Percentiles rank a stretch among this genome's conserved stretches.
Evolutionary conservation across 2,329 filamentous ascomycete genomes (phyloP).

Genomic region (Capronia epimyces): DNA sequence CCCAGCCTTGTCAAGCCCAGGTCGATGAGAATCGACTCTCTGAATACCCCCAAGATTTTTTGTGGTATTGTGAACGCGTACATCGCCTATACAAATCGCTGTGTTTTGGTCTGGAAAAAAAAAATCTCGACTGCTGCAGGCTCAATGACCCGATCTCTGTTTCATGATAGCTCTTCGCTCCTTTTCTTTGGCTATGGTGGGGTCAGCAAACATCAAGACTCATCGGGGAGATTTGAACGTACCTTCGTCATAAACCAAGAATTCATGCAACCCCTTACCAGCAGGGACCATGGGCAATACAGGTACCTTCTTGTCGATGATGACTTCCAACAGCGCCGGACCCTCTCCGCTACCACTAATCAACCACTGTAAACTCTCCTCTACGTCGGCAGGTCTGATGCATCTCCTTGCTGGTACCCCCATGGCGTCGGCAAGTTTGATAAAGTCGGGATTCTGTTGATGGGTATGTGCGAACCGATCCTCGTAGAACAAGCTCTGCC

Average conservation of each 20-base stretch:
- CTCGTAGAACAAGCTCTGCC: constrained; percentile 96
- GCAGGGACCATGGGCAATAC: constrained; percentile 97
- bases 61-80: constrained; percentile 9
- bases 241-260: constrained; percentile 80
- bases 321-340: constrained; percentile 78
- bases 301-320: constrained; percentile 73
- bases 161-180: constrained; percentile 62
- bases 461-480: constrained; percentile 89
- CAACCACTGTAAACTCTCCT: constrained; percentile 77
- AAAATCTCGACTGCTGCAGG: neutral
- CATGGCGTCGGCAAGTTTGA: constrained; percentile 90
- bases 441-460: constrained; percentile 91
- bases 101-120: neutral
- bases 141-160: constrained; percentile 19
- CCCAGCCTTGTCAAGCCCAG: neutral
- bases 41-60: neutral
- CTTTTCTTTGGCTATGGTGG: constrained; percentile 58
- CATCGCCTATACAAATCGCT: constrained; percentile 15
- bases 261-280: constrained; percentile 83
- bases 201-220: constrained; percentile 7
- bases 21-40: neutral
- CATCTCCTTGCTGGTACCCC: constrained; percentile 69
- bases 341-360: constrained; percentile 68
- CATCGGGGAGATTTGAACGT: constrained; percentile 35
- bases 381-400: constrained; percentile 68